Evolutionary conservation across 2,329 filamentous ascomycete species (phyloP).

Genomic region (Sphaerulina musiva): DNA sequence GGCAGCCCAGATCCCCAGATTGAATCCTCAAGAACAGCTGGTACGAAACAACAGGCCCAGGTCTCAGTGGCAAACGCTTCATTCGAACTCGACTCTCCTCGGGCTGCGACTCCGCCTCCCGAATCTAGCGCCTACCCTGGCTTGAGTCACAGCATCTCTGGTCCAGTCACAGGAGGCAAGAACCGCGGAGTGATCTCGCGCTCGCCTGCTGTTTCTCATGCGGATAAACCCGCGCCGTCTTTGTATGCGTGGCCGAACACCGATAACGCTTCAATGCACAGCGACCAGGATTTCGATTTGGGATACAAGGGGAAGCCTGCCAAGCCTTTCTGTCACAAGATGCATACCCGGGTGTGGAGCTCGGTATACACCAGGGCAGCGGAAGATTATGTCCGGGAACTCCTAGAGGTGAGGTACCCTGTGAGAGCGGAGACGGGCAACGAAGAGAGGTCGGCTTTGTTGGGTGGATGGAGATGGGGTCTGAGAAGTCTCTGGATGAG

Average conservation of each 20-base stretch:
- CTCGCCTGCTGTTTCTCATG: too few species aligned
- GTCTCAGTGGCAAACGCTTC: neutral
- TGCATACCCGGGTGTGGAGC: conserved; percentile 18
- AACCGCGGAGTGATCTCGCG: too few species aligned
- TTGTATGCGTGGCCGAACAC: neutral
- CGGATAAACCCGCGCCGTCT: neutral
- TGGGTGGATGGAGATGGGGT: neutral
- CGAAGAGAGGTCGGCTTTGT: neutral
- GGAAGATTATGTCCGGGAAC: conserved; percentile 20
- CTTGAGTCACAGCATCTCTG: too few species aligned
- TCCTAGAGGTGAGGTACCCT: conserved; percentile 22
- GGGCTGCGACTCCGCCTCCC: too few species aligned
- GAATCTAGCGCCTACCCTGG: too few species aligned
- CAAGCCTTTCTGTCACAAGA: conserved; percentile 11
- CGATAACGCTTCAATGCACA: conserved; percentile 3
- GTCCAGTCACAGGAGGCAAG: too few species aligned
- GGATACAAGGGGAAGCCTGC: conserved; percentile 18
- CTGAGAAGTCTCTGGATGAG: neutral
- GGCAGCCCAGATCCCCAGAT: conserved; percentile 4
- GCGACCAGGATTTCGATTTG: conserved; percentile 6
- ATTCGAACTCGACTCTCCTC: neutral
- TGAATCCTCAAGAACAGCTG: conserved; percentile 8
- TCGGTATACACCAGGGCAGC: conserved; percentile 23
- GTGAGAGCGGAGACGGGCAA: neutral
- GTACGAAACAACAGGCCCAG: neutral